Evolutionary conservation across 805 yeast species (phyloP).

Genomic region (Zygosaccharomyces bailii): DNA sequence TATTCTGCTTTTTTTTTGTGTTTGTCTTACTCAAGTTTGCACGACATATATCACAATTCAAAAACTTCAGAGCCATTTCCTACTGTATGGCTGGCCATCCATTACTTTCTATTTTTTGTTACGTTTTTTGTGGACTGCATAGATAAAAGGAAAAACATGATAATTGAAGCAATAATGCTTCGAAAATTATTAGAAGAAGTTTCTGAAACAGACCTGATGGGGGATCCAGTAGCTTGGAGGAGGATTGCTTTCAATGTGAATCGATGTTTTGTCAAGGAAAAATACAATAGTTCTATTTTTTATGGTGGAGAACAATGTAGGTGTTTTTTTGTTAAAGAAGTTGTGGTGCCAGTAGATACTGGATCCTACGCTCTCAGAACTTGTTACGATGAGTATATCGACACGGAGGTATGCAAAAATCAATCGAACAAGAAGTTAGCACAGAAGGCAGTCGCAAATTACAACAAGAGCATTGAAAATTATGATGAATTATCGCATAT

Average conservation of each 20-base stretch:
- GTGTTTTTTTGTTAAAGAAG: no score
- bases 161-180: background rate
- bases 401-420: no score
- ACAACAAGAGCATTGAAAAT: slow-evolving; percentile 1
- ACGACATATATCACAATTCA: background rate
- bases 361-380: background rate
- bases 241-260: no score
- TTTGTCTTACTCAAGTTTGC: background rate
- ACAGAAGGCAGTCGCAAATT: background rate
- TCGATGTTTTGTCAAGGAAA: no score
- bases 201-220: no score
- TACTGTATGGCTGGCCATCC: background rate
- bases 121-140: background rate
- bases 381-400: background rate
- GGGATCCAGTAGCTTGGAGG: no score
- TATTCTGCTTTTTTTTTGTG: background rate
- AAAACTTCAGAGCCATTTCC: background rate
- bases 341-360: no score
- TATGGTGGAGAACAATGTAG: no score
- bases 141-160: background rate
- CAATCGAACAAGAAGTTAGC: background rate
- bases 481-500: background rate
- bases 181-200: background rate
- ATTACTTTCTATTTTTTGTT: background rate
- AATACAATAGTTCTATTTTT: no score